A percentile compares a stretch with the other conserved stretches of the same genome.
Evolutionary conservation across 345 rosid species (phyloP).

Genomic region (Dipteronia dyeriana): DNA sequence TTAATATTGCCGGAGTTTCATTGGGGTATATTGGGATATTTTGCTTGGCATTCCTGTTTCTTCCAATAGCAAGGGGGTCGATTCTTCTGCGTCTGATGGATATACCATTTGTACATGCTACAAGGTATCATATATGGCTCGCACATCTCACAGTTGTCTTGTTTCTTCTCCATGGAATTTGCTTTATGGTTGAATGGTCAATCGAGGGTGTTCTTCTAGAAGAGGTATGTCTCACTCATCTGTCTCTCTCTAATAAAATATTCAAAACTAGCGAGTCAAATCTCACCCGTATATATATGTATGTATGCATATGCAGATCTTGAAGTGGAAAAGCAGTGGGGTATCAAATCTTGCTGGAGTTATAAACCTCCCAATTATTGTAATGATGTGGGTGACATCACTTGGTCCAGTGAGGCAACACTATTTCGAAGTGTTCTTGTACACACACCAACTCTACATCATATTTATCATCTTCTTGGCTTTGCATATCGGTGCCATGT

Average conservation of each 20-base stretch:
- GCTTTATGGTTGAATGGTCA: too few species aligned
- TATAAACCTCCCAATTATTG: conserved; percentile 68
- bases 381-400: conserved; percentile 86
- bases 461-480: conserved; percentile 73
- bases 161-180: too few species aligned
- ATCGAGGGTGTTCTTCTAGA: too few species aligned
- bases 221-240: too few species aligned
- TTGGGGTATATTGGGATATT: conserved; percentile 59
- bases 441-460: conserved; percentile 83
- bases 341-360: conserved; percentile 70
- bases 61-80: conserved; percentile 81
- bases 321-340: conserved; percentile 60
- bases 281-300: too few species aligned
- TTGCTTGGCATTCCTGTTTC: conserved; percentile 70
- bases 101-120: conserved; percentile 86
- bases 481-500: conserved; percentile 72
- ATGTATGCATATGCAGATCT: conserved; percentile 49
- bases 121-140: conserved; percentile 86
- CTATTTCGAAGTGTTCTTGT: conserved; percentile 84
- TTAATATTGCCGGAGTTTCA: conserved; percentile 22
- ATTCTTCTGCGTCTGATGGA: conserved; percentile 72
- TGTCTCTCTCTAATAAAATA: too few species aligned
- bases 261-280: too few species aligned
- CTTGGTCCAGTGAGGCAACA: conserved; percentile 60
- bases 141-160: conserved; percentile 54